Evolutionary conservation across 306 rosid genomes (phyloP).

Genomic region (Abrus pulchellus): DNA sequence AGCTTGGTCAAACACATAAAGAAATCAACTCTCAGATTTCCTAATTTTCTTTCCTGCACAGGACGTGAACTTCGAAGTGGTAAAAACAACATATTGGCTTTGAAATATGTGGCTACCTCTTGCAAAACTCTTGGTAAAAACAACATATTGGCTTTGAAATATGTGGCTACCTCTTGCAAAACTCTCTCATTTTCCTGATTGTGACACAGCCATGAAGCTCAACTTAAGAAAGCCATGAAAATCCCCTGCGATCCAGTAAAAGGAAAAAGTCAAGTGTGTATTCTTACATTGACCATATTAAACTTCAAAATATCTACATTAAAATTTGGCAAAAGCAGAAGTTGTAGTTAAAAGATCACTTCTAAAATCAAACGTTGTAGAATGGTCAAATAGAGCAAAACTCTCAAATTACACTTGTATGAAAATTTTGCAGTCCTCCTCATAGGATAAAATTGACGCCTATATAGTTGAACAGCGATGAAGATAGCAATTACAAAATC

Average conservation of each 20-base stretch:
- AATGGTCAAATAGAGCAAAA: background rate
- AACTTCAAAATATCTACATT: too few species aligned
- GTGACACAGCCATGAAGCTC: background rate
- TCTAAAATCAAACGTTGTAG: background rate
- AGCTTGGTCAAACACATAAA: too few species aligned
- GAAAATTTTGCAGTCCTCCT: background rate
- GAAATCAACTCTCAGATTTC: too few species aligned
- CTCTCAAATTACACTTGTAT: background rate
- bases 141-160: background rate
- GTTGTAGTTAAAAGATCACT: background rate
- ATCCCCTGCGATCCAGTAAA: too few species aligned
- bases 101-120: background rate
- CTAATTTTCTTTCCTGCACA: too few species aligned
- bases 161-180: background rate
- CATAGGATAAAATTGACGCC: background rate
- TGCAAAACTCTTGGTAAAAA: background rate
- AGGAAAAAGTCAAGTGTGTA: too few species aligned
- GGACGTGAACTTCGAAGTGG: too few species aligned
- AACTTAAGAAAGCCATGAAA: background rate
- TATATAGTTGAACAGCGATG: background rate
- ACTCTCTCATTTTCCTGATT: background rate
- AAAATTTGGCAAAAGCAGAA: background rate
- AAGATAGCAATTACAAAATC: background rate
- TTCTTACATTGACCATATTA: too few species aligned
- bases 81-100: background rate